A percentile compares a stretch with the other conserved stretches of the same genome.
Evolutionary conservation across 495 filamentous ascomycete species (phyloP).

Genomic region (Neurospora sp.): DNA sequence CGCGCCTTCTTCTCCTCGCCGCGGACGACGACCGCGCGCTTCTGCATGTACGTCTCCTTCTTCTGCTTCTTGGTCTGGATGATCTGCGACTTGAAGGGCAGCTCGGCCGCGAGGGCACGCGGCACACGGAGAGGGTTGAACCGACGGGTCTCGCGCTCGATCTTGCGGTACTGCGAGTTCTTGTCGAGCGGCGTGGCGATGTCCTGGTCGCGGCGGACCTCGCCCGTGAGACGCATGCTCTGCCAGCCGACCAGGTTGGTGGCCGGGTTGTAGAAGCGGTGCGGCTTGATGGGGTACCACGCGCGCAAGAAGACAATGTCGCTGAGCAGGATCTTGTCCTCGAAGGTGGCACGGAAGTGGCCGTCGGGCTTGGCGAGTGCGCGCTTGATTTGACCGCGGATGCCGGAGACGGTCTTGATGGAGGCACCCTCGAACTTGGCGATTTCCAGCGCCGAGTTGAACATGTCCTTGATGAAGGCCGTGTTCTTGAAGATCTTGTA

Average conservation of each 20-base stretch:
- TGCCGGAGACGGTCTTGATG: slow-evolving; percentile 90
- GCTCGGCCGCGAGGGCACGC: slow-evolving; percentile 66
- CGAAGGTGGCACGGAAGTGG: slow-evolving; percentile 90
- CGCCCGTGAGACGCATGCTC: slow-evolving; percentile 88
- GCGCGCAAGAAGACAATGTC: slow-evolving; percentile 93
- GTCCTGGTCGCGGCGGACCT: slow-evolving; percentile 68
- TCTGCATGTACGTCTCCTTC: slow-evolving; percentile 83
- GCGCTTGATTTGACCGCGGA: slow-evolving; percentile 92
- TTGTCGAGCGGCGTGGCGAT: slow-evolving; percentile 67
- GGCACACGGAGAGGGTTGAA: slow-evolving; percentile 94
- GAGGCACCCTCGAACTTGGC: slow-evolving; percentile 96
- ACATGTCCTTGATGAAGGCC: slow-evolving; percentile 98
- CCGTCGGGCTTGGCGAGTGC: slow-evolving; percentile 87
- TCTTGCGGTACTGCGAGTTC: slow-evolving; percentile 71
- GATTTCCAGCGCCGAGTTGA: slow-evolving; percentile 80
- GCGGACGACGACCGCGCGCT: slow-evolving; percentile 73
- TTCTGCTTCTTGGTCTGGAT: slow-evolving; percentile 66
- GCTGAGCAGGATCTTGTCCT: slow-evolving; percentile 94
- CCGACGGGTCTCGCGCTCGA: slow-evolving; percentile 71
- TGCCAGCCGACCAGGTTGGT: slow-evolving; percentile 86
- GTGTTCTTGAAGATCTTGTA: slow-evolving; percentile 99
- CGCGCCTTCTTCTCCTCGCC: slow-evolving; percentile 80
- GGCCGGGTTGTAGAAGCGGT: slow-evolving; percentile 92
- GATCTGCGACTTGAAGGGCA: slow-evolving; percentile 92
- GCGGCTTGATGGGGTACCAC: slow-evolving; percentile 92